Evolutionary conservation across 805 yeast genomes (phyloP).

Genomic region (Cyberlindnera lachancei): DNA sequence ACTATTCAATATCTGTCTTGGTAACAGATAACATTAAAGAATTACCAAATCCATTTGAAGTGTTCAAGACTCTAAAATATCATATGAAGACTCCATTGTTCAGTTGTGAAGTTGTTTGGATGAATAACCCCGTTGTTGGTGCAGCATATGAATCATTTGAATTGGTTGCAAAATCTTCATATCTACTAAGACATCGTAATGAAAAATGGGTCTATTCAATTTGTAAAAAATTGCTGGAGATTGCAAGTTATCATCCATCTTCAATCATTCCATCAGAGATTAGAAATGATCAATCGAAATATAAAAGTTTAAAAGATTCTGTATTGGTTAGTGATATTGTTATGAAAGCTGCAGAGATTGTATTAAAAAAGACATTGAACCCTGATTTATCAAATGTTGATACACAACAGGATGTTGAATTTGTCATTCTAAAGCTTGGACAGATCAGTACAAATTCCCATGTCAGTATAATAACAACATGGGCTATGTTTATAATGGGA

Average conservation of each 20-base stretch:
- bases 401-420: conserved; percentile 10
- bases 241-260: conserved; percentile 11
- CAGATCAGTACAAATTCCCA: conserved; percentile 5
- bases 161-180: conserved; percentile 28
- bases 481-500: conserved; percentile 17
- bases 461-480: conserved; percentile 8
- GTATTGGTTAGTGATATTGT: conserved; percentile 15
- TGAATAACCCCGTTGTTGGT: conserved; percentile 36
- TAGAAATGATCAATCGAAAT: conserved; percentile 6
- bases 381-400: conserved; percentile 4
- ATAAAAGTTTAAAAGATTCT: conserved; percentile 12
- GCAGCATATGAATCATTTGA: conserved; percentile 30
- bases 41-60: conserved; percentile 36
- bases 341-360: conserved; percentile 12
- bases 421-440: conserved; percentile 3
- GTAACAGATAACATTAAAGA: conserved; percentile 26
- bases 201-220: conserved; percentile 5
- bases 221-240: conserved; percentile 13
- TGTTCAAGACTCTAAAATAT: conserved; percentile 28
- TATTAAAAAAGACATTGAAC: conserved; percentile 12
- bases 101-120: conserved; percentile 31
- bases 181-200: conserved; percentile 16
- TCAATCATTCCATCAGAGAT: conserved; percentile 17
- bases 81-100: conserved; percentile 29
- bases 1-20: conserved; percentile 32